phyloP scores from a whole-genome alignment of 805 yeast genomes.

The Ogataea philodendri region DNA sequence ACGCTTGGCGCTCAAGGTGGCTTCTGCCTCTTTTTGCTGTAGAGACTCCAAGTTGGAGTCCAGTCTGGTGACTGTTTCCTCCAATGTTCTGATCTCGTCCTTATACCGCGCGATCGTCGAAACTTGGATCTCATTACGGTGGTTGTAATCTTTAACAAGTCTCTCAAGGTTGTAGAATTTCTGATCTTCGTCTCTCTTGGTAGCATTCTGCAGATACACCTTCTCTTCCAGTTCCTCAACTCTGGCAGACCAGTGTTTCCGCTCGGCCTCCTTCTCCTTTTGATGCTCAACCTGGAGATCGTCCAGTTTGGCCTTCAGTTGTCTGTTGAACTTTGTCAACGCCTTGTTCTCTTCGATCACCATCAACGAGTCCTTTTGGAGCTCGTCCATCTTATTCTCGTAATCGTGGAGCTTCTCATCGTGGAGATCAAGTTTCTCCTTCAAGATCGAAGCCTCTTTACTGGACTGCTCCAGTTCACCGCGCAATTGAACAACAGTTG shows the following conservation, averaged over 20 bases:
- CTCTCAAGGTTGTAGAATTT: slow-evolving; percentile 49
- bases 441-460: slow-evolving; percentile 32
- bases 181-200: slow-evolving; percentile 53
- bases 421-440: slow-evolving; percentile 28
- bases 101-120: slow-evolving; percentile 50
- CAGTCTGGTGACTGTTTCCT: slow-evolving; percentile 47
- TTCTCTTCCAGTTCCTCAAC: slow-evolving; percentile 51
- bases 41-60: slow-evolving; percentile 42
- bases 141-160: slow-evolving; percentile 51
- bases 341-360: slow-evolving; percentile 67
- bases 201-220: slow-evolving; percentile 45
- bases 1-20: slow-evolving; percentile 42
- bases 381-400: slow-evolving; percentile 31
- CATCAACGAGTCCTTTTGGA: slow-evolving; percentile 54
- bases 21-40: slow-evolving; percentile 45
- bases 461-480: slow-evolving; percentile 37
- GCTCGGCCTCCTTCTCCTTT: slow-evolving; percentile 49
- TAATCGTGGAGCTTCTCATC: slow-evolving; percentile 26
- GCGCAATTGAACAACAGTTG: slow-evolving; percentile 30
- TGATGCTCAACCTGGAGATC: slow-evolving; percentile 48
- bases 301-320: slow-evolving; percentile 45
- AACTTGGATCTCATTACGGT: slow-evolving; percentile 49
- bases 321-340: slow-evolving; percentile 52
- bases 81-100: slow-evolving; percentile 57
- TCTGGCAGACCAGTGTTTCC: slow-evolving; percentile 57